Base-by-base conservation (phyloP, 2,329 filamentous ascomycete species). In the Cladosporium sp. region DNA sequence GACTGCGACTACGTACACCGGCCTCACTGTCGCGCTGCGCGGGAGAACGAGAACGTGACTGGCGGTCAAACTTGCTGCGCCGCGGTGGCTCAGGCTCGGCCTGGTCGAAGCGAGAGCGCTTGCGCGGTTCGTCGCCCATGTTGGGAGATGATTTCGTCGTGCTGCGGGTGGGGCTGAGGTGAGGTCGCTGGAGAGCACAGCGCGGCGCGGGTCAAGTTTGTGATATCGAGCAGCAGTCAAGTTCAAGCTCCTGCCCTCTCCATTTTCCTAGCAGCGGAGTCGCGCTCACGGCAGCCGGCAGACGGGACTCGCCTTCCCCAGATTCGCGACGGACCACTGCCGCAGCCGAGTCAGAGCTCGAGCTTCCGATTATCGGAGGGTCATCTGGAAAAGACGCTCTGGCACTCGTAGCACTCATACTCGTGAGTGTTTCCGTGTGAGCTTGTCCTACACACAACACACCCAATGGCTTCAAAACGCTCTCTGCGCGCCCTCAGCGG, bases 101-200 rank as follows among this genome's bases (percentile, higher is more conserved):
- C 74, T 95, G 90, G 72, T 97, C 93, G 75, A 97, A 97, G 73
- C 93, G 91, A 70, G 91, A 96, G 61, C 91, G 88, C 80, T 96
- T 96, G 60, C 86, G 83, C 65, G 92, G 89, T 62, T 87, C 81
- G 68, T 94, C 90, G 64, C 89, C 85, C 91, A 96, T 91, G 61
- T 44, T 62, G 56, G 48, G 22, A 48, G 49, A 15, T 35, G 52
- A 52, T 35, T 25, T 10, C 2, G 44, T 17, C 19, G 39, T 42
- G 45, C 24, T 35, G 34, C 39, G 32, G 25, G 56, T 51, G 13
- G 20, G 9, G 40, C 8, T 35, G 47, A 13, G 12, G 40, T 13
- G 32, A n/a, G 42, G 25, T 56, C 35, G 37, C n/a, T 35, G 10
- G 12, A 24, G 47, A 22, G 50, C 44, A 34, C 10, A 19, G 47